Conservation (phyloP, 129 eudicot genomes). For the Flaveria brownii region DNA sequence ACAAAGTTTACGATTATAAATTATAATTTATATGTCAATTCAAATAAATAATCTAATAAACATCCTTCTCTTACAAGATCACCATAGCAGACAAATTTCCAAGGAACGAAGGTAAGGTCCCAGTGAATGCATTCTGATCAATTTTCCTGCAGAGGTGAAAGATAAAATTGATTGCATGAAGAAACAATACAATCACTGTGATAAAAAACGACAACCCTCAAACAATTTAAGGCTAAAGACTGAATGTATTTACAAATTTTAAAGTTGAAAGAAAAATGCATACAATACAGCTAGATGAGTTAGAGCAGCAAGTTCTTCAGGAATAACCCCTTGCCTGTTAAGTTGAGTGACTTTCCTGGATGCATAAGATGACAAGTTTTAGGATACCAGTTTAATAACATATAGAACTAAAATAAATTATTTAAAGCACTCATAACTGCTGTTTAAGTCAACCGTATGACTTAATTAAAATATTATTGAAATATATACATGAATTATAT, state of each 20-base stretch:
- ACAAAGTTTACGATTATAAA: neutral
- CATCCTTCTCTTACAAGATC: slow-evolving; percentile 42
- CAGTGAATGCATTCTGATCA: slow-evolving; percentile 65
- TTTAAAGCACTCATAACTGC: neutral
- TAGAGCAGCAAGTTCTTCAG: slow-evolving; percentile 49
- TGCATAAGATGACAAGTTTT: slow-evolving; percentile 19
- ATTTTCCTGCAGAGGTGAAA: slow-evolving; percentile 41
- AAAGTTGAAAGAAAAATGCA: slow-evolving; percentile 19
- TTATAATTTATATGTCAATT: neutral
- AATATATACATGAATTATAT: too few relatives aligned
- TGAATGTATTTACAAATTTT: neutral
- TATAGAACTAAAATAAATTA: neutral
- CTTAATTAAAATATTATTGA: neutral
- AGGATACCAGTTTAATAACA: neutral
- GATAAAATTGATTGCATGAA: neutral
- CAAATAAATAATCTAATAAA: slow-evolving; percentile 2
- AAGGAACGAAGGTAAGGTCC: slow-evolving; percentile 62
- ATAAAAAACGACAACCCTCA: slow-evolving; percentile 7
- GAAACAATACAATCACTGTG: slow-evolving; percentile 6
- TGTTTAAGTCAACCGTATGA: neutral
- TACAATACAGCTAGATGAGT: slow-evolving; percentile 51
- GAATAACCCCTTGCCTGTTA: slow-evolving; percentile 45
- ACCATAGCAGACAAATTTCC: slow-evolving; percentile 51
- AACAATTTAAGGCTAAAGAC: neutral
- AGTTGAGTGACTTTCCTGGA: slow-evolving; percentile 52